A percentile compares a stretch with the other conserved stretches of the same genome.
Conservation (phyloP, 2,329 filamentous ascomycete genomes). For the Monilinia polystroma region DNA sequence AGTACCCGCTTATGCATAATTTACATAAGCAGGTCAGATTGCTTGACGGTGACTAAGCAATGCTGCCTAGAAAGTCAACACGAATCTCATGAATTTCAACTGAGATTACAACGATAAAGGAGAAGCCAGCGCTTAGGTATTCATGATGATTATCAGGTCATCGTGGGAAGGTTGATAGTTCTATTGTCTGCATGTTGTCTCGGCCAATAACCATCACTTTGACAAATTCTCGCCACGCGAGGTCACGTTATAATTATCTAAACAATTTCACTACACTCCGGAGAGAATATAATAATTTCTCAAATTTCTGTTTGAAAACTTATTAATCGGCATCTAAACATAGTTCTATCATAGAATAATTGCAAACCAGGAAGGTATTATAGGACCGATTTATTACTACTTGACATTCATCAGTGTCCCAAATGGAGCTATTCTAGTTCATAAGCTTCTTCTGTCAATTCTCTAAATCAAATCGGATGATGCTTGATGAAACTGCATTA, state of each 20-base stretch:
- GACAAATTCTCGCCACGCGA: neutral
- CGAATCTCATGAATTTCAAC: neutral
- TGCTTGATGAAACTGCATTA: neutral
- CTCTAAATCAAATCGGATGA: neutral
- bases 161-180: neutral
- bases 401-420: neutral
- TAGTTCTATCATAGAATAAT: neutral
- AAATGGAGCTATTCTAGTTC: neutral
- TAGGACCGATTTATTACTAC: neutral
- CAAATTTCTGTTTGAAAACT: too few relatives aligned
- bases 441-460: neutral
- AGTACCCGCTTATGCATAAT: neutral
- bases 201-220: neutral
- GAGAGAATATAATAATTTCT: neutral
- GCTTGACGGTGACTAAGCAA: neutral
- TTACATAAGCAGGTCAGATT: neutral
- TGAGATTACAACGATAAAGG: neutral
- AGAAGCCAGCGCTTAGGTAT: neutral
- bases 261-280: neutral
- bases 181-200: neutral
- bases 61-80: neutral
- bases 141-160: neutral
- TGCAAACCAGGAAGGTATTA: neutral
- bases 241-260: neutral
- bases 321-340: neutral